Evolutionary conservation across 2,329 filamentous ascomycete genomes (phyloP).

Genomic region (Aspergillus udagawae): DNA sequence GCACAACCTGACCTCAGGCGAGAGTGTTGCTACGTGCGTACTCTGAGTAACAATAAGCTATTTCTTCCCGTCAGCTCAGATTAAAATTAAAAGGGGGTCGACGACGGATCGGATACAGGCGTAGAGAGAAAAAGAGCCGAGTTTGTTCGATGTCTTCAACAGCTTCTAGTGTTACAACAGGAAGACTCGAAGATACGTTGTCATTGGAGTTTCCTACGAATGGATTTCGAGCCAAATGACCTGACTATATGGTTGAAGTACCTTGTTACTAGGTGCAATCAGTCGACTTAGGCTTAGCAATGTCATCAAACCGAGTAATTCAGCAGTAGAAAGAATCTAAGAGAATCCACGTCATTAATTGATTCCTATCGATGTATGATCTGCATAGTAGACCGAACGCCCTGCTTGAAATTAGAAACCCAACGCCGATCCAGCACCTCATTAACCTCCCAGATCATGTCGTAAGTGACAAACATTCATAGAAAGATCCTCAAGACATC

Average conservation of each 20-base stretch:
- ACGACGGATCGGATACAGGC: background rate
- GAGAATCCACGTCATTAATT: background rate
- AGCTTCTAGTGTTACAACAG: background rate
- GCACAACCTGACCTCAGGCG: background rate
- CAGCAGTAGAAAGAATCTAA: no score
- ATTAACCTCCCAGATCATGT: background rate
- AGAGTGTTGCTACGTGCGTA: background rate
- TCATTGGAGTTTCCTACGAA: background rate
- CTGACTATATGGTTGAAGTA: no score
- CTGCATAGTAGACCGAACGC: background rate
- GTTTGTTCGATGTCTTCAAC: background rate
- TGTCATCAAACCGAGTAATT: background rate
- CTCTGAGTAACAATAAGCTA: background rate
- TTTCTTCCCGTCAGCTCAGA: background rate
- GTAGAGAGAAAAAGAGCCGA: background rate
- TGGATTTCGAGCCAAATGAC: no score
- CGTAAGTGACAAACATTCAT: background rate
- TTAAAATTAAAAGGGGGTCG: background rate
- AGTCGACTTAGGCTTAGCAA: background rate
- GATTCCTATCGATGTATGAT: background rate
- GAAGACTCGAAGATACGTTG: background rate
- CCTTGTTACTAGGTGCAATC: no score
- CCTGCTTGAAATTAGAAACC: background rate
- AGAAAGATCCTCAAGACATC: conserved; percentile 23
- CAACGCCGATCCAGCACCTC: conserved; percentile 7